These are phyloP conservation scores for Rhizophora apiculata DNA, from an alignment of 345 rosid genomes.

Conservation along the genomic window DNA sequence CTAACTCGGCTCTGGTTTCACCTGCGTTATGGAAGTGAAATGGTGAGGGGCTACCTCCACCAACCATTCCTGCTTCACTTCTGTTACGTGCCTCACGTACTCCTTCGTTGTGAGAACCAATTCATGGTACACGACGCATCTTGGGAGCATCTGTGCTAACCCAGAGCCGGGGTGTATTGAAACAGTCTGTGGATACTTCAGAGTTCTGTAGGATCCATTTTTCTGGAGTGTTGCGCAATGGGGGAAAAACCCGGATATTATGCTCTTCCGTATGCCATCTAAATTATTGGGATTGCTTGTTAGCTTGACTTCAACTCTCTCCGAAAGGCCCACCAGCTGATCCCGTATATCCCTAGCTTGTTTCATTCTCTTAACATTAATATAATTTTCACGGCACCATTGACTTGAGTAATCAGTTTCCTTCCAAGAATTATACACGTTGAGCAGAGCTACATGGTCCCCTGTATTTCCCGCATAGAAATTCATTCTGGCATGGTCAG, in stretches of 20 bases:
- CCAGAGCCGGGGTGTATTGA: conserved; percentile 95
- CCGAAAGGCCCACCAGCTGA: conserved; percentile 87
- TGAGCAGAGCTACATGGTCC: conserved; percentile 84
- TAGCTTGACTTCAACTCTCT: conserved; percentile 90
- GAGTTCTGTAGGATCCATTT: conserved; percentile 81
- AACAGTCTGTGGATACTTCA: conserved; percentile 92
- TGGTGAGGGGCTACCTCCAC: conserved; percentile 94
- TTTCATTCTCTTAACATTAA: conserved; percentile 95
- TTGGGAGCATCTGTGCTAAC: conserved; percentile 83
- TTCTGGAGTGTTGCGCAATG: conserved; percentile 86
- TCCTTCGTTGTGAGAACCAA: conserved; percentile 90
- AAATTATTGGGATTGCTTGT: conserved; percentile 51
- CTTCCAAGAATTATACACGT: conserved; percentile 91
- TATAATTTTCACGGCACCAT: conserved; percentile 98
- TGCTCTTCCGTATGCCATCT: conserved; percentile 71
- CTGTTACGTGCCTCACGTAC: conserved; percentile 92
- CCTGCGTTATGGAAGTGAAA: conserved; percentile 31
- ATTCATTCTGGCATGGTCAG: conserved; percentile 91
- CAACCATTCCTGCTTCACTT: conserved; percentile 96
- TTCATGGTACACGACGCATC: conserved; percentile 93
- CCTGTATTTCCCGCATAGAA: conserved; percentile 90
- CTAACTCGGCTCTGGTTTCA: too few species aligned
- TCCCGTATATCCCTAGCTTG: conserved; percentile 91
- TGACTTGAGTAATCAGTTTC: conserved; percentile 92
- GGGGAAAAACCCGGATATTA: conserved; percentile 84